Conservation (phyloP, 2,329 filamentous ascomycete species). For the Fusarium solani-melongenae region DNA sequence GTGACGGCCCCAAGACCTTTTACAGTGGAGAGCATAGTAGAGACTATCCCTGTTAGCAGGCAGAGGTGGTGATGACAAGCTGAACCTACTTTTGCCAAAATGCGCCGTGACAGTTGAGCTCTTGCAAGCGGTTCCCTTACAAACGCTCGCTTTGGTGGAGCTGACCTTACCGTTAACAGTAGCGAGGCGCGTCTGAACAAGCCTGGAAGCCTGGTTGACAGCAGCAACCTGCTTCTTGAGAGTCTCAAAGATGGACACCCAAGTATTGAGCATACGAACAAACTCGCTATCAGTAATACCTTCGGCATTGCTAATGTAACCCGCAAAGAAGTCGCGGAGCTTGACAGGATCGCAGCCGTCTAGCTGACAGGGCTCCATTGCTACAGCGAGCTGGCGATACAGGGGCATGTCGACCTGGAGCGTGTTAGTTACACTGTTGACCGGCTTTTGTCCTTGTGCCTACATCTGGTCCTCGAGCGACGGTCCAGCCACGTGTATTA, state of each 20-base stretch:
- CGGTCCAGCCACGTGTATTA: neutral
- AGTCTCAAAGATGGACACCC: neutral
- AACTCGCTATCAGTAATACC: conserved; percentile 15
- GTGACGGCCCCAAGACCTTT: neutral
- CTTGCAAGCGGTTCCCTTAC: conserved; percentile 11
- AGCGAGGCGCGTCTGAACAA: conserved; percentile 12
- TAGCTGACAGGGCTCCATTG: neutral
- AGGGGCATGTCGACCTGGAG: neutral
- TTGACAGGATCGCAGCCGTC: conserved; percentile 1
- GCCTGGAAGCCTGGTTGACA: conserved; percentile 7
- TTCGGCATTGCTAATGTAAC: conserved; percentile 9
- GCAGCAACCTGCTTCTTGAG: conserved; percentile 12
- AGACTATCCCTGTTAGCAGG: neutral
- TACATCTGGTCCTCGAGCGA: conserved; percentile 5
- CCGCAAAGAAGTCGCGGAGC: conserved; percentile 1
- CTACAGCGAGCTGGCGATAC: neutral
- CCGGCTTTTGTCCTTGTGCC: neutral
- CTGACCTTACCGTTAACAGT: conserved; percentile 4
- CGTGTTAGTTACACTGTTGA: neutral
- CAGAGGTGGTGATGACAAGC: no score
- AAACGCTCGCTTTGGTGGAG: neutral
- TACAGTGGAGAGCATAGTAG: neutral
- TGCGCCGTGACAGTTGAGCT: neutral
- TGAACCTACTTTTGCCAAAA: conserved; percentile 1
- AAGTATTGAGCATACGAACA: conserved; percentile 10